Evolutionary conservation across 2,329 filamentous ascomycete genomes (phyloP).

Genomic region (Pseudogymnoascus sp.): DNA sequence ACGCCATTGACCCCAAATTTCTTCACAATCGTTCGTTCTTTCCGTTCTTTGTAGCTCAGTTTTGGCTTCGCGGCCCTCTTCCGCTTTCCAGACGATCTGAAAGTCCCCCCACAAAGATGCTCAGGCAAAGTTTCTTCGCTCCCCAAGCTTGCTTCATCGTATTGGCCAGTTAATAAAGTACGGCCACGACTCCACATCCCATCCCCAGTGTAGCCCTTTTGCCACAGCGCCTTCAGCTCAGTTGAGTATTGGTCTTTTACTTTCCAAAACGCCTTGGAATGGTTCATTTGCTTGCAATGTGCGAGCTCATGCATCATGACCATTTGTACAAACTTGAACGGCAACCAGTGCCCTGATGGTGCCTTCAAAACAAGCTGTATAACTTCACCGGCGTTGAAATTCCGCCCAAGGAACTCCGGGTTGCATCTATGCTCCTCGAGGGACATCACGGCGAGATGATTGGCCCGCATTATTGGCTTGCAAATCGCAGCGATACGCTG

Average conservation of each 20-base stretch:
- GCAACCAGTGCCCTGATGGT: constrained; percentile 61
- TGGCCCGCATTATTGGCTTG: constrained; percentile 60
- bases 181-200: constrained; percentile 74
- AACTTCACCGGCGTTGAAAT: constrained; percentile 84
- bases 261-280: constrained; percentile 72
- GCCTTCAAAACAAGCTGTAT: constrained; percentile 77
- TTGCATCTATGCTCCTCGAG: constrained; percentile 80
- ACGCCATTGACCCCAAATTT: constrained; percentile 46
- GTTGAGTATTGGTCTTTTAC: constrained; percentile 66
- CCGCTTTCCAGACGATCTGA: constrained; percentile 47
- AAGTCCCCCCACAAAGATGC: constrained; percentile 77
- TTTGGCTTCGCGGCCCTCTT: constrained; percentile 43
- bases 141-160: constrained; percentile 44
- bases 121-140: constrained; percentile 54
- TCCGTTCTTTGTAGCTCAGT: constrained; percentile 34
- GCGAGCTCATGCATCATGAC: constrained; percentile 87
- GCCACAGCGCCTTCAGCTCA: constrained; percentile 65
- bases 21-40: constrained; percentile 45
- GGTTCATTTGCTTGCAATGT: constrained; percentile 89
- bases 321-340: constrained; percentile 81
- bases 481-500: constrained; percentile 77
- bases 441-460: constrained; percentile 57
- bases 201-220: constrained; percentile 65
- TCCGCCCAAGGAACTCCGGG: constrained; percentile 78
- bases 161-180: constrained; percentile 52